Evolutionary conservation across 2,329 filamentous ascomycete genomes (phyloP).

Genomic region (Ploettnerulaceae sp.): DNA sequence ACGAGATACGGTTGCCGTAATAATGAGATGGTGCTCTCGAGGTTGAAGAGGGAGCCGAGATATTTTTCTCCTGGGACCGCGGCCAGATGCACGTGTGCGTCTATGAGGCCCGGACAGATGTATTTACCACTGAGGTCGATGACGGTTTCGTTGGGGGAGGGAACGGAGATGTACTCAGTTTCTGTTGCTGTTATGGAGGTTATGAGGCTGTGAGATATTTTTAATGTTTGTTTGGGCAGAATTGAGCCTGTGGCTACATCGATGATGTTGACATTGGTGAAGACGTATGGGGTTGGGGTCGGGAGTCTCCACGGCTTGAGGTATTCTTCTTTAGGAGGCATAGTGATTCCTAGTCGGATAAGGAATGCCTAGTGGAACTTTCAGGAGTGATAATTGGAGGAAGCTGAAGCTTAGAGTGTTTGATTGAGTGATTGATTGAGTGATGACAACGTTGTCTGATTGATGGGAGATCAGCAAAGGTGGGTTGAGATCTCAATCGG

Average conservation of each 20-base stretch:
- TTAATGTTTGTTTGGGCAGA: slow-evolving; percentile 26
- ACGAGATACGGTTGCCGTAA: slow-evolving; percentile 45
- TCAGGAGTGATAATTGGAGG: no score
- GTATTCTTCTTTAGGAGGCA: slow-evolving; percentile 1
- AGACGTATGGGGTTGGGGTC: slow-evolving; percentile 14
- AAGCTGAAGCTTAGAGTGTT: background rate
- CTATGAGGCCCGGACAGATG: slow-evolving; percentile 47
- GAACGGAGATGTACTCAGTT: background rate
- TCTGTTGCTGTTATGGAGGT: background rate
- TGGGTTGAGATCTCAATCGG: no score
- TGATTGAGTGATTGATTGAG: no score
- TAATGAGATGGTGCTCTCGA: slow-evolving; percentile 35
- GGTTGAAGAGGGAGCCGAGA: slow-evolving; percentile 35
- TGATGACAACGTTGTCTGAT: no score
- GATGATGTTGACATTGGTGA: slow-evolving; percentile 43
- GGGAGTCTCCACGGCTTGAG: slow-evolving; percentile 12
- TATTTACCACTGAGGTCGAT: slow-evolving; percentile 42
- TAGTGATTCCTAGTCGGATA: background rate
- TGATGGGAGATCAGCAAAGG: no score
- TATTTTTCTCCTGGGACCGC: slow-evolving; percentile 40
- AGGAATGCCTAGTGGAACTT: no score
- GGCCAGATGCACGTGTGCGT: slow-evolving; percentile 46
- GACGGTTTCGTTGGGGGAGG: slow-evolving; percentile 7
- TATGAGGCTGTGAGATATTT: slow-evolving; percentile 30
- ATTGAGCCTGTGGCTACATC: slow-evolving; percentile 31